These are phyloP conservation scores for Tillandsia leiboldiana DNA, from an alignment of 176 grass and related monocot genomes.

Conservation along the genomic window DNA sequence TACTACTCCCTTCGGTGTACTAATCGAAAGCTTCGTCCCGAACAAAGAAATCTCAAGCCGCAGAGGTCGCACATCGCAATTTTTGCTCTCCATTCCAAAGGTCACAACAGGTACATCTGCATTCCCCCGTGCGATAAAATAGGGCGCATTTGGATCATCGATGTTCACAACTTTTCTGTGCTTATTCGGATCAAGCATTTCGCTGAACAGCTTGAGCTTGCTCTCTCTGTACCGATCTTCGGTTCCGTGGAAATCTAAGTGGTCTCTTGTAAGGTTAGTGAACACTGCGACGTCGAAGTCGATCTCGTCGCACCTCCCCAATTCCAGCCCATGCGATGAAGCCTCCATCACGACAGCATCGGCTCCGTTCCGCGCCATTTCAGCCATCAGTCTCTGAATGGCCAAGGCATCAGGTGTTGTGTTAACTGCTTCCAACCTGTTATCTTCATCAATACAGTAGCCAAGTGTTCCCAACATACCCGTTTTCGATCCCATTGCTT, in stretches of 20 bases:
- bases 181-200: slow-evolving; percentile 14
- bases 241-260: slow-evolving; percentile 13
- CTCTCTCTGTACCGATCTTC: slow-evolving; percentile 21
- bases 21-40: slow-evolving; percentile 19
- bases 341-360: slow-evolving; percentile 20
- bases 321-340: slow-evolving; percentile 12
- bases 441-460: slow-evolving; percentile 14
- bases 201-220: slow-evolving; percentile 8
- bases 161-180: slow-evolving; percentile 27
- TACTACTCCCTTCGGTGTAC: slow-evolving; percentile 19
- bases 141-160: slow-evolving; percentile 18
- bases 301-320: slow-evolving; percentile 17
- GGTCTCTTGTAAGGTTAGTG: slow-evolving; percentile 16
- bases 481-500: slow-evolving; percentile 13
- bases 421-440: slow-evolving; percentile 14
- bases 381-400: slow-evolving; percentile 16
- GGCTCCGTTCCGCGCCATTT: slow-evolving; percentile 21
- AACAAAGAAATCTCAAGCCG: slow-evolving; percentile 28
- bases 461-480: slow-evolving; percentile 22
- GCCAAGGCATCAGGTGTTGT: slow-evolving; percentile 9
- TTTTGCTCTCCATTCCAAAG: slow-evolving; percentile 20
- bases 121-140: slow-evolving; percentile 19
- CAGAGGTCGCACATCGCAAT: slow-evolving; percentile 13
- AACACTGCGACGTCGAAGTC: slow-evolving; percentile 22
- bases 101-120: slow-evolving; percentile 23